Base-by-base conservation (phyloP, 1,284 basidiomycete species). In the Ustilago vetiveriae region DNA sequence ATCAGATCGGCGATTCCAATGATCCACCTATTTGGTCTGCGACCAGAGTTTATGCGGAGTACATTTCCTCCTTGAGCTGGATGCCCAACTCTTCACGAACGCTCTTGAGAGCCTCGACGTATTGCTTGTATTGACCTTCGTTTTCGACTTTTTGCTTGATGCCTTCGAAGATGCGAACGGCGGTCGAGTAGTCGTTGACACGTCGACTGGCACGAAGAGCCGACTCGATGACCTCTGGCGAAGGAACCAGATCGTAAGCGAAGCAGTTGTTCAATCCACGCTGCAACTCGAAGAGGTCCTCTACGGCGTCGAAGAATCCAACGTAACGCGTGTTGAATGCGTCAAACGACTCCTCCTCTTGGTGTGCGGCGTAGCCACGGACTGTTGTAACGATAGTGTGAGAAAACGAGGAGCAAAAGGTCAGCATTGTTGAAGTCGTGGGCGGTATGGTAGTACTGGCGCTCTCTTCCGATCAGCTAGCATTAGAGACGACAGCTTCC, bases 251-350 rank as follows among this genome's bases (percentile, higher is more conserved):
- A 84, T 98, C 95, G 84, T 98, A 95, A 2, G 95, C 92, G 83
- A 98, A 98, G 85, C 93, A 96, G 88, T 98, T 98, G 88, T 98
- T 98, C 76, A 98, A 87, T 42, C 95, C 95, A 63, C 95, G 91
- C 62, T 80, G 75, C 26, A 81, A 66, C 86, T 98, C 94, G 82
- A 98, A 98, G 66, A 96, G 88, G 86, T 98, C 95, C 82, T 93
- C 89, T 48, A 94, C 93, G 50, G 88, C 87, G 81, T 90, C 86
- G 86, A 98, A 98, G 86, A 98, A 98, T 74, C 87, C 86, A 82
- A 92, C 89, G 85, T 97, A 98, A 82, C 94, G 92, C 66, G 90
- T 87, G 82, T 91, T 93, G 87, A 98, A 97, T 51, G 89, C 87
- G 83, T 97, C 94, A 84, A 92, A 98, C 22, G 91, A 88, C 86